Base-by-base conservation (phyloP, 2,329 filamentous ascomycete genomes). In the Penicillium sp. region DNA sequence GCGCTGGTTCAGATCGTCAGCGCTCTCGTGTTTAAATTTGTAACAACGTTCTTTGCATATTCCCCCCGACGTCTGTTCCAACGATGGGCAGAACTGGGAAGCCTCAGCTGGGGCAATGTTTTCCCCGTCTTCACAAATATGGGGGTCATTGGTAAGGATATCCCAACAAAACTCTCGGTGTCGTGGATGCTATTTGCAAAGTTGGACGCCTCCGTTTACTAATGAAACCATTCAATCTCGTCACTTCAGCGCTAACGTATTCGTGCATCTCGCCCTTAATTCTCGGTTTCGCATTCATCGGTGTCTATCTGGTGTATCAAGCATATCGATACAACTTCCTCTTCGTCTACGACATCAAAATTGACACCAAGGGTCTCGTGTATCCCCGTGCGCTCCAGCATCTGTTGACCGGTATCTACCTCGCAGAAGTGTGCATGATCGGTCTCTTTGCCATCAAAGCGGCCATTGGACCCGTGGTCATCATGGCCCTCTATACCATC, bases 321-420 rank as follows among this genome's bases (percentile, higher is more conserved):
- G 87, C 89, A 34, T 95, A 90, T 76, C 82, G 88, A 33, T 95
- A 96, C 75, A 95, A 95, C 63, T 75, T 95, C 45, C 77, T 96
- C 44, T 96, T 88, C 67, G 89, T 95, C 5, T 85, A 85, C 47
- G 85, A 93, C 64, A 82, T 86, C 11, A 74, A 82, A 49, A 81
- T 94, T 62, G 90, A 96, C 63, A 95, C 88, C 38, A 89, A 93
- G 61, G 90, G 91, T 2, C 78, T 94, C 2, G 86, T 91, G 54
- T 96, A 96, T 63, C 87, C 90, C 0, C 83, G 85, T 11, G 90
- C 89, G 0, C 75, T 96, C 18, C 84, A 93, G 64, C 90, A 96
- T 53, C 79, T 95, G 33, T 79, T 94, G 35, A 84, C 84, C 0
- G 90, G 91, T 9, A 70, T 95, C 18, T 96, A 97, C 66, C 77